Conservation (phyloP, 495 filamentous ascomycete species). For the Podospora conica region DNA sequence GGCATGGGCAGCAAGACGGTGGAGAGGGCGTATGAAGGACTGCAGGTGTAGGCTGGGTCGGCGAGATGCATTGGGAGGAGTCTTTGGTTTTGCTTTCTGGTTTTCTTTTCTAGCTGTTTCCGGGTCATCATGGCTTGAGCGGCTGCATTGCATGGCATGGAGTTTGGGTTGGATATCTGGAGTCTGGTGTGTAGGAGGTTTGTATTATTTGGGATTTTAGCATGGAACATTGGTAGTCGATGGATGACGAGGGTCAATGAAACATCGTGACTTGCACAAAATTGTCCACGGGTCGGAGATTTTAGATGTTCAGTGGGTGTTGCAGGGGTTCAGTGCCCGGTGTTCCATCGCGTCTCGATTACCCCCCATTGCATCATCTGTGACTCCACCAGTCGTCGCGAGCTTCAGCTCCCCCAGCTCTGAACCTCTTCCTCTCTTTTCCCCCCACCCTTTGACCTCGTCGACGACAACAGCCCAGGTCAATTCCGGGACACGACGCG, state of each 20-base stretch:
- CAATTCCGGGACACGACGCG: background rate
- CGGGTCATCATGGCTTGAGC: slow-evolving; percentile 6
- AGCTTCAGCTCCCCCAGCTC: slow-evolving; percentile 7
- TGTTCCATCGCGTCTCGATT: slow-evolving; percentile 5
- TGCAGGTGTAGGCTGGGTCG: slow-evolving; percentile 13
- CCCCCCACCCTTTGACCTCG: background rate
- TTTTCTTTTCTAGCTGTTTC: background rate
- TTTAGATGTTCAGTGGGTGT: background rate
- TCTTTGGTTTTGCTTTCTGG: slow-evolving; percentile 7
- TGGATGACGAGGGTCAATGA: background rate
- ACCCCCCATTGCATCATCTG: slow-evolving; percentile 29
- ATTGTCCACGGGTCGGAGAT: background rate
- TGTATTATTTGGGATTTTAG: background rate
- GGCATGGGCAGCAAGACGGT: slow-evolving; percentile 55
- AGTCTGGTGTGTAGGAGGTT: background rate
- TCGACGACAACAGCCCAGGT: background rate
- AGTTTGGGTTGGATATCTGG: slow-evolving; percentile 8
- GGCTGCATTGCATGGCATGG: slow-evolving; percentile 14
- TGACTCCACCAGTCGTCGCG: slow-evolving; percentile 1
- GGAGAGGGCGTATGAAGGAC: slow-evolving; percentile 48
- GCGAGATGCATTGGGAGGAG: background rate
- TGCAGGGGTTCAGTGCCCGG: background rate
- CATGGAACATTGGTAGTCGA: background rate
- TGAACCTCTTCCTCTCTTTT: background rate
- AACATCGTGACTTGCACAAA: background rate